Evolutionary conservation across 2,329 filamentous ascomycete species (phyloP).

Genomic region (Cercospora brassicicola): DNA sequence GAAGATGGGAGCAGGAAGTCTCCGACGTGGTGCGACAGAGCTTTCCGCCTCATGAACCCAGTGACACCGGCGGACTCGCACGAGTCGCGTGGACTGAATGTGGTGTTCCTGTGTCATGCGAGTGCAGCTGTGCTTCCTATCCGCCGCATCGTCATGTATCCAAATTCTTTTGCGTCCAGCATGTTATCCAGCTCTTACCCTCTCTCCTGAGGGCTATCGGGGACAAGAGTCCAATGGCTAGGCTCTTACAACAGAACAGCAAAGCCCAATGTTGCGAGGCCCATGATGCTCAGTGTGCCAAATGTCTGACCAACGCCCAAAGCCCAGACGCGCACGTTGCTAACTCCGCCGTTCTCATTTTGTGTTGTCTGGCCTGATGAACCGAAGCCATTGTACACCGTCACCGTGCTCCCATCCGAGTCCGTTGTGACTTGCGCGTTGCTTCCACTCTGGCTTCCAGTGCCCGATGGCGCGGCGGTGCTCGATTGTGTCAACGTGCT

Average conservation of each 20-base stretch:
- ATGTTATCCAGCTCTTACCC: neutral
- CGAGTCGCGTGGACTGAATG: neutral
- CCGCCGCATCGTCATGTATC: neutral
- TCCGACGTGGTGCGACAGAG: neutral
- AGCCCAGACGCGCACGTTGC: slow-evolving; percentile 40
- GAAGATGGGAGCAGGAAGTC: neutral
- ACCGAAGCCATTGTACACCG: slow-evolving; percentile 48
- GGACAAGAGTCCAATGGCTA: neutral
- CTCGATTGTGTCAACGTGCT: slow-evolving; percentile 49
- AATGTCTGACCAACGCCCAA: slow-evolving; percentile 58
- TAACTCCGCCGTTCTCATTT: slow-evolving; percentile 26
- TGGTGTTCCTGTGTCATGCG: neutral
- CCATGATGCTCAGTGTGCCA: slow-evolving; percentile 56
- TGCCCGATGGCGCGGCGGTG: slow-evolving; percentile 40
- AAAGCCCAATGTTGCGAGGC: slow-evolving; percentile 60
- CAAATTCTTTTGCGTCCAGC: neutral
- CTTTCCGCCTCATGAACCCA: neutral
- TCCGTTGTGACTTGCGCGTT: slow-evolving; percentile 38
- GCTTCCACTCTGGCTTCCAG: slow-evolving; percentile 34
- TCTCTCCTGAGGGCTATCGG: neutral
- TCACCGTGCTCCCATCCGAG: slow-evolving; percentile 36
- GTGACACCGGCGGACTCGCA: neutral
- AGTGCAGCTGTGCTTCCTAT: neutral
- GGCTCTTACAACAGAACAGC: slow-evolving; percentile 41
- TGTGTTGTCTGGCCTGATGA: slow-evolving; percentile 34